Evolutionary conservation across 768 basidiomycete genomes (phyloP).

Genomic region (Pleurotus platypus): DNA sequence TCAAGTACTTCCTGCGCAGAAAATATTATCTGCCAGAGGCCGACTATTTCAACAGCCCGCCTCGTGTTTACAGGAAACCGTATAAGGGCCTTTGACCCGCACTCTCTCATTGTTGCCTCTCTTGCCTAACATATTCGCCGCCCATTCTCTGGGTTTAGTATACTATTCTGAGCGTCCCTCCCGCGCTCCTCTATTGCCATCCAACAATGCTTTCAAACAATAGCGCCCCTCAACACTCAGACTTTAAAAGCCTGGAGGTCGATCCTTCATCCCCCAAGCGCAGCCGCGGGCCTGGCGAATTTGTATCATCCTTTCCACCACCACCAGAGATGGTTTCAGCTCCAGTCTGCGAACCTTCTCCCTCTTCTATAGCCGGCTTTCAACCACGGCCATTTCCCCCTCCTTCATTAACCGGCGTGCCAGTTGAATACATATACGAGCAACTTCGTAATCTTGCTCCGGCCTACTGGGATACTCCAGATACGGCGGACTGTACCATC

Average conservation of each 20-base stretch:
- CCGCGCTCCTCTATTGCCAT: constrained; percentile 13
- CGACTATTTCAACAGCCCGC: constrained; percentile 1
- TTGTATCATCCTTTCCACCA: constrained; percentile 16
- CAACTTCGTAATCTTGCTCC: constrained; percentile 65
- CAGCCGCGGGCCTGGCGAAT: constrained; percentile 40
- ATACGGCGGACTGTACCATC: constrained; percentile 77
- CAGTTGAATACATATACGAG: constrained; percentile 68
- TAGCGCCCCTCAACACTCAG: constrained; percentile 19
- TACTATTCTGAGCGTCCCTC: constrained; percentile 26
- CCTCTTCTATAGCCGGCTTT: constrained; percentile 35
- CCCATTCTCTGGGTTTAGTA: constrained; percentile 23
- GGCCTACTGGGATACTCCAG: constrained; percentile 70
- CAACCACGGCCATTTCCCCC: constrained; percentile 61
- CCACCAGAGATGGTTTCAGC: constrained; percentile 17
- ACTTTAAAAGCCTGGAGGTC: constrained; percentile 26
- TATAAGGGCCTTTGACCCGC: constrained; percentile 5
- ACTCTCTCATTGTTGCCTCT: constrained; percentile 10
- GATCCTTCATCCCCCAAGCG: constrained; percentile 25
- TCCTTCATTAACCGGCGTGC: constrained; percentile 57
- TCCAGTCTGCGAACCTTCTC: constrained; percentile 23
- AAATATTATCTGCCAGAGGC: background rate
- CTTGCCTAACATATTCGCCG: constrained; percentile 14
- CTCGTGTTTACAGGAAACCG: constrained; percentile 3
- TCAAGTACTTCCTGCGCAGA: background rate
- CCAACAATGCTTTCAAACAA: constrained; percentile 27